phyloP scores from a whole-genome alignment of 2,329 filamentous ascomycete species.

The Colletotrichum truncatum region DNA sequence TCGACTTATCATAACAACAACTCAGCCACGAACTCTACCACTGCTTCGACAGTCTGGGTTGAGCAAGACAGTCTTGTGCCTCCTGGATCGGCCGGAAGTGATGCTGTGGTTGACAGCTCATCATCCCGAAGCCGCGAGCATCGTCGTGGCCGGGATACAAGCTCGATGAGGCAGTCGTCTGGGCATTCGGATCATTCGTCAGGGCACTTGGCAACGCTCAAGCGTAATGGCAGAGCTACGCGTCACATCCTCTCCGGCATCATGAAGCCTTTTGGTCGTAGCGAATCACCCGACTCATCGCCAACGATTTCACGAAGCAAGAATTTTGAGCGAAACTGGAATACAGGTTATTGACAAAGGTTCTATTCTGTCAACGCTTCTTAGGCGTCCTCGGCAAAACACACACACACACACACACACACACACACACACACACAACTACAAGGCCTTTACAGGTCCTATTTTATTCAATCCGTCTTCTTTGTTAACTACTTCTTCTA shows the following conservation, averaged over 20 bases:
- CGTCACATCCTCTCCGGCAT: constrained; percentile 54
- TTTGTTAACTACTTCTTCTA: constrained; percentile 1
- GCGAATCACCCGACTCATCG: constrained; percentile 49
- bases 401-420: background rate
- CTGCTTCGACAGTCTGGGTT: constrained; percentile 39
- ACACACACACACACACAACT: background rate
- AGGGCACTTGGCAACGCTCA: constrained; percentile 37
- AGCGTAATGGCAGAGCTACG: constrained; percentile 44
- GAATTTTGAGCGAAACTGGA: constrained; percentile 26
- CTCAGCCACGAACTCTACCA: constrained; percentile 18
- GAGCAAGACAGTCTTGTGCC: constrained; percentile 36
- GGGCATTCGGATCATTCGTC: constrained; percentile 33
- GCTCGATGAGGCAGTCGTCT: constrained; percentile 30
- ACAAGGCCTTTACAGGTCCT: background rate
- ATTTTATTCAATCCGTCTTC: constrained; percentile 8
- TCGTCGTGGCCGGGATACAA: constrained; percentile 27
- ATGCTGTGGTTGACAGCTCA: constrained; percentile 22
- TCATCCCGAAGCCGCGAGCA: constrained; percentile 28
- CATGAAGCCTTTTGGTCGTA: constrained; percentile 52
- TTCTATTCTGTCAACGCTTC: background rate
- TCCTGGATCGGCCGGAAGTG: constrained; percentile 35
- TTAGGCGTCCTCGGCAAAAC: too few relatives aligned
- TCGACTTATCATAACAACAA: constrained; percentile 43
- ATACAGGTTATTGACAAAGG: constrained; percentile 3
- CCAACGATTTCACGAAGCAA: constrained; percentile 24